Evolutionary conservation across 2,329 filamentous ascomycete genomes (phyloP).

Genomic region (Ophiostoma ips): DNA sequence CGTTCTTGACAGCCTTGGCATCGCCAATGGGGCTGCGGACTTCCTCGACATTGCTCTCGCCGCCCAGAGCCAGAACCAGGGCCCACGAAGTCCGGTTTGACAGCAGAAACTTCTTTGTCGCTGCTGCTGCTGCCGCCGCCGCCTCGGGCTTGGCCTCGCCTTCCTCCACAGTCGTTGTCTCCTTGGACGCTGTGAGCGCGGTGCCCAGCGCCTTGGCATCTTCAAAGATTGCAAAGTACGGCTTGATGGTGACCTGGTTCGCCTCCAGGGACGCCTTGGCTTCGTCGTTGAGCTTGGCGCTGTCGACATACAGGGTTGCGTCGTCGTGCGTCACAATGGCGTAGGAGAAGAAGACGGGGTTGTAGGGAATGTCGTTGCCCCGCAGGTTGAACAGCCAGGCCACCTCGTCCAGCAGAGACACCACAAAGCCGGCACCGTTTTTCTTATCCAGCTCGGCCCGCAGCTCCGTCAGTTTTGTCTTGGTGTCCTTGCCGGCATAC

Average conservation of each 20-base stretch:
- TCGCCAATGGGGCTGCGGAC: slow-evolving; percentile 76
- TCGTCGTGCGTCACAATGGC: slow-evolving; percentile 67
- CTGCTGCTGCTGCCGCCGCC: slow-evolving; percentile 16
- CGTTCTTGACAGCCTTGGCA: slow-evolving; percentile 89
- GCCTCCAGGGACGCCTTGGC: slow-evolving; percentile 55
- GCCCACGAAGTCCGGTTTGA: slow-evolving; percentile 92
- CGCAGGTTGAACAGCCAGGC: slow-evolving; percentile 98
- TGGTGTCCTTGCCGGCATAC: slow-evolving; percentile 69
- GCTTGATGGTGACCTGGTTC: slow-evolving; percentile 58
- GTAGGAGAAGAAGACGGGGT: slow-evolving; percentile 97
- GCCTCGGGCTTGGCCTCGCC: slow-evolving; percentile 17
- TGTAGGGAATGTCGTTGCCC: slow-evolving; percentile 91
- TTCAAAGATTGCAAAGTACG: slow-evolving; percentile 69
- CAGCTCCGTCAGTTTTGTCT: slow-evolving; percentile 70
- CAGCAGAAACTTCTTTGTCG: slow-evolving; percentile 57
- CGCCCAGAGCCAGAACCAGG: slow-evolving; percentile 70
- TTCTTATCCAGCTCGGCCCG: slow-evolving; percentile 88
- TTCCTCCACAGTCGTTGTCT: not conserved
- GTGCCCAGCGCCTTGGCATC: slow-evolving; percentile 54
- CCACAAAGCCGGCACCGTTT: slow-evolving; percentile 72
- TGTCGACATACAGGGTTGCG: slow-evolving; percentile 74
- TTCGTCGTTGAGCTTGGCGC: slow-evolving; percentile 57
- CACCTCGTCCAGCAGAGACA: slow-evolving; percentile 92
- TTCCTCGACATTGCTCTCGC: slow-evolving; percentile 74
- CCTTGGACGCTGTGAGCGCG: slow-evolving; percentile 4